Base-by-base conservation (phyloP, 1,139 yeast species). In the Hanseniaspora sp. region DNA sequence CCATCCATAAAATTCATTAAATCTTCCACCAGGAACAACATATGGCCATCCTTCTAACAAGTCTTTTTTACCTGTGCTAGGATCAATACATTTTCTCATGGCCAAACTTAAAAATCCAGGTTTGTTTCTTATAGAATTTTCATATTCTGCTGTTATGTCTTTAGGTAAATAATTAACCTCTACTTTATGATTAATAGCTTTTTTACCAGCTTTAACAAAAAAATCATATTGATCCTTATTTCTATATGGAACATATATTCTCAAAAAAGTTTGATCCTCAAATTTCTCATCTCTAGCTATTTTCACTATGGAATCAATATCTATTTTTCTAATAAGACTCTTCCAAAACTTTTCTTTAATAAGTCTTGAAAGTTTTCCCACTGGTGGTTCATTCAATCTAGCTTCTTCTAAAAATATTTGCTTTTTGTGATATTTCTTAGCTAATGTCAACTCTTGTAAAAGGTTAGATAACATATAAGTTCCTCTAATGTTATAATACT, bases 1-100 rank as follows among this genome's bases (percentile, higher is more conserved):
- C 98, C 98, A 92, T 8, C 98, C 98, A 64, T 92, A 92, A 55
- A 88, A 76, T 69, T 92, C 98, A 68, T 94, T 94, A 69, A 92
- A 92, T 59, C 98, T 74, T 23, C 98, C 98, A 15, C 98, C 98
- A 0, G 98, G 98, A 11, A 92, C 98, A 28, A 87, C 86, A 66
- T 90, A 92, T 0, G 96, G 96, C 63, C 79, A 82, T 35, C 87
- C 86, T 43, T 43, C 53, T 45, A 77, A 71, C 52, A 86, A 67
- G 23, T 76, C 74, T 45, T 61, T 62, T 54, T 72, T 71, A 57
- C 78, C 78, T 1, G 74, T 69, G n/a, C 67, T 64, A 1, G 82
- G 79, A 59, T 79, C 75, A 29, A 71, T 62, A n/a, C 75, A 67
- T 45, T 66, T 64, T 56, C 69, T 71, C 73, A 87, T 78, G 2